Evolutionary conservation across 768 basidiomycete species (phyloP).

Genomic region (Lactifluus volemus): DNA sequence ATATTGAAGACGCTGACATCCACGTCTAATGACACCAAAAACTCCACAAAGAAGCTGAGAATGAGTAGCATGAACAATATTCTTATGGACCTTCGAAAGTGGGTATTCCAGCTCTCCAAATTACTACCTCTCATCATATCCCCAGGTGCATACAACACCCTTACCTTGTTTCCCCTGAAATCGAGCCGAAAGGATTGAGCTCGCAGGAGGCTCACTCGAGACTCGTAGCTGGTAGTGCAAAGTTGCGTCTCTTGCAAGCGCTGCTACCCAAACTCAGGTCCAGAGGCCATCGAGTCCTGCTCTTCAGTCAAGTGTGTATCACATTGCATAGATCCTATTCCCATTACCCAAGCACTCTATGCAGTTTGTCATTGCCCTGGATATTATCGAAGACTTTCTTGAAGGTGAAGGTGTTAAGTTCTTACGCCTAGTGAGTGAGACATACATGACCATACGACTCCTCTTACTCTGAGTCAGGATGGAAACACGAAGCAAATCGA

Average conservation of each 20-base stretch:
- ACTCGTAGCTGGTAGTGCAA: conserved; percentile 77
- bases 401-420: conserved; percentile 71
- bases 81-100: conserved; percentile 86
- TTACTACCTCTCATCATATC: background rate
- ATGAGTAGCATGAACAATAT: conserved; percentile 63
- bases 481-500: conserved; percentile 77
- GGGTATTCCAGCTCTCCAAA: conserved; percentile 23
- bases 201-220: conserved; percentile 61
- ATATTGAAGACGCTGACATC: conserved; percentile 53
- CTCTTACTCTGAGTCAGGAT: conserved; percentile 44
- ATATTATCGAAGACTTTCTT: conserved; percentile 86
- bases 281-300: conserved; percentile 78
- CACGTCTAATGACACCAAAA: conserved; percentile 27
- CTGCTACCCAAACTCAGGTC: conserved; percentile 78
- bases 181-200: conserved; percentile 62
- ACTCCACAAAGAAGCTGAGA: conserved; percentile 31
- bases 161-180: conserved; percentile 70
- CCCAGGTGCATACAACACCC: conserved; percentile 84
- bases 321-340: background rate
- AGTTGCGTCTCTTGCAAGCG: conserved; percentile 67
- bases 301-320: conserved; percentile 78
- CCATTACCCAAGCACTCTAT: background rate
- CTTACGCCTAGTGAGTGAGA: conserved; percentile 55
- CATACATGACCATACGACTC: conserved; percentile 7
- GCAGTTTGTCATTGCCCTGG: conserved; percentile 81